Base-by-base conservation (phyloP, 768 basidiomycete species). In the Neoboletus brunneissimus region DNA sequence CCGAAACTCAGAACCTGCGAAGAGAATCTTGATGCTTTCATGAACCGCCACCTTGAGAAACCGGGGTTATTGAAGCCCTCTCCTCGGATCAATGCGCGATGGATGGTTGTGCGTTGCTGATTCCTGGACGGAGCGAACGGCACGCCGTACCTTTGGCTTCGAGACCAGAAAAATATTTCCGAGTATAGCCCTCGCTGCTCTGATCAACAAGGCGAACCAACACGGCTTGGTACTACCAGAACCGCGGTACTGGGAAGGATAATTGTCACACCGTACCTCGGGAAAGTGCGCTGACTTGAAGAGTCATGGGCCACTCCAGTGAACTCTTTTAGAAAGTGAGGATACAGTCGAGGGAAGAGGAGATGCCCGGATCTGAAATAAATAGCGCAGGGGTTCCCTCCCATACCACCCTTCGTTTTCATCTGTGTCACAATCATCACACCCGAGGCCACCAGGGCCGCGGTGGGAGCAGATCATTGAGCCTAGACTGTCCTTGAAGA, bases 11-110 rank as follows among this genome's bases (percentile, higher is more conserved):
- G 32, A 43, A 29, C 46, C 38, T 38, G 42, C n/a, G 25, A 41
- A 47, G 34, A n/a, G 43, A 54, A 54, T 37, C 15, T 41, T 40
- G 56, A 49, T 62, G 27, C 32, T 45, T 40, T 37, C 22, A 9
- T 50, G 29, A 45, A 31, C 16, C 20, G 5, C 44, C n/a, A 32
- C 41, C 49, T 53, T 18, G 37, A 54, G 53, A 64, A 32, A 56
- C 55, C 42, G 47, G 50, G 38, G 48, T 4, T 25, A 35, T 53
- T 40, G 56, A 29, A 16, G 20, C 10, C 16, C 55, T 53, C 64
- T 68, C 56, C 66, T 66, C 60, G 66, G 60, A 66, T 66, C 67
- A 43, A 58, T 15, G 46, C 16, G 35, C 51, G 22, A 31, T 16
- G 40, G 31, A 23, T 44, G 50, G 29, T 42, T 31, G 25, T 44